Conservation (phyloP, 2,329 filamentous ascomycete species). For the Camptophora hylomeconis region DNA sequence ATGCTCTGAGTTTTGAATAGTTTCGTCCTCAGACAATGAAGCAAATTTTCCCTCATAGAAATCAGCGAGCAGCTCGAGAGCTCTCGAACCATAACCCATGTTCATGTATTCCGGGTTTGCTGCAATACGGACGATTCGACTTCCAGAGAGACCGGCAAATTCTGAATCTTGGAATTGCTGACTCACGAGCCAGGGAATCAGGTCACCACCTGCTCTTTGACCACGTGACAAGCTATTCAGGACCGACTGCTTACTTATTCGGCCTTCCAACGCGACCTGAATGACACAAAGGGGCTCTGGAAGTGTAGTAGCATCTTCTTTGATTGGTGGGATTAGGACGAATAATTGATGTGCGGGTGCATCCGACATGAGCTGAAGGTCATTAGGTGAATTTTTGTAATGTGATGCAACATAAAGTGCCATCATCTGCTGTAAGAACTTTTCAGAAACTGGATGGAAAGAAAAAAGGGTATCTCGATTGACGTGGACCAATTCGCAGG, state of each 20-base stretch:
- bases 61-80: conserved; percentile 72
- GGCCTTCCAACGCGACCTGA: conserved; percentile 85
- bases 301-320: conserved; percentile 62
- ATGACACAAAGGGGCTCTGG: conserved; percentile 92
- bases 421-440: conserved; percentile 96
- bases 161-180: conserved; percentile 98
- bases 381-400: conserved; percentile 97
- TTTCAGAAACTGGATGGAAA: conserved; percentile 92
- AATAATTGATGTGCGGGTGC: conserved; percentile 94
- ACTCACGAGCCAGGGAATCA: conserved; percentile 95
- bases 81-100: conserved; percentile 89
- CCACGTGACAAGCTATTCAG: conserved; percentile 80
- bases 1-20: conserved; percentile 35
- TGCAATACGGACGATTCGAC: conserved; percentile 83
- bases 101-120: conserved; percentile 86
- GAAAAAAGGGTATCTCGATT: conserved; percentile 97
- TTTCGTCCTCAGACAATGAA: conserved; percentile 60
- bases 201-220: conserved; percentile 75
- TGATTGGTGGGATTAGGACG: conserved; percentile 76
- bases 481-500: conserved; percentile 85
- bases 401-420: conserved; percentile 92
- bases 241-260: conserved; percentile 87
- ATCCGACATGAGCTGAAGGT: conserved; percentile 97
- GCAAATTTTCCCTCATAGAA: conserved; percentile 94
- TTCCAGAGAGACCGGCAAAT: conserved; percentile 85